These are phyloP conservation scores for Trichopus zeylanicus DNA, from an alignment of 116 monocot genomes.

Conservation along the genomic window DNA sequence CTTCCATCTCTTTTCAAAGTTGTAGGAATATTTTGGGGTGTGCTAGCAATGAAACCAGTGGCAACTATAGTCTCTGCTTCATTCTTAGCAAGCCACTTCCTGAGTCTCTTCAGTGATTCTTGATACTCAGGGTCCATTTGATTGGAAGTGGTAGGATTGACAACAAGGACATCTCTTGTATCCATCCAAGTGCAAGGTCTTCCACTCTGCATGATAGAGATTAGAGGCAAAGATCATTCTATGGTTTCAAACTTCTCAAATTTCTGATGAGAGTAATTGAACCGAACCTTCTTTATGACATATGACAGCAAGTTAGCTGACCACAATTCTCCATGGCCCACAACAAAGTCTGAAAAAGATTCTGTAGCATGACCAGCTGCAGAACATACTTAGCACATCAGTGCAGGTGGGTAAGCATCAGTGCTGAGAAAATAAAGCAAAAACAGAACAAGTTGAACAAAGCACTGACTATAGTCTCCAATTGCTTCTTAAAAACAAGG, in stretches of 20 bases:
- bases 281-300: conserved; percentile 72
- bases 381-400: no score
- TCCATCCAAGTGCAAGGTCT: conserved; percentile 94
- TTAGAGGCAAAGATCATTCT: background rate
- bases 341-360: conserved; percentile 96
- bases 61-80: conserved; percentile 69
- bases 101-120: conserved; percentile 73
- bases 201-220: conserved; percentile 50
- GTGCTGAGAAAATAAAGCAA: background rate
- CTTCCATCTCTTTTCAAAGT: conserved; percentile 98
- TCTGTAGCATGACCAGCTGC: conserved; percentile 98
- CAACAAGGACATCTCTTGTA: conserved; percentile 85
- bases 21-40: conserved; percentile 80
- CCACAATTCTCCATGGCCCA: conserved; percentile 97
- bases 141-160: conserved; percentile 72
- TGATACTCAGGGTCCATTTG: conserved; percentile 89
- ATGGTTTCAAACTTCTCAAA: conserved; percentile 1
- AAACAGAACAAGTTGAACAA: background rate
- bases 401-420: background rate
- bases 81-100: conserved; percentile 60
- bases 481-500: no score
- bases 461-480: no score
- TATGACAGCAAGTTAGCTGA: conserved; percentile 91
- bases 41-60: conserved; percentile 97
- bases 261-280: background rate